Base-by-base conservation (phyloP, 2,329 filamentous ascomycete genomes). In the Pseudogymnoascus sp. region DNA sequence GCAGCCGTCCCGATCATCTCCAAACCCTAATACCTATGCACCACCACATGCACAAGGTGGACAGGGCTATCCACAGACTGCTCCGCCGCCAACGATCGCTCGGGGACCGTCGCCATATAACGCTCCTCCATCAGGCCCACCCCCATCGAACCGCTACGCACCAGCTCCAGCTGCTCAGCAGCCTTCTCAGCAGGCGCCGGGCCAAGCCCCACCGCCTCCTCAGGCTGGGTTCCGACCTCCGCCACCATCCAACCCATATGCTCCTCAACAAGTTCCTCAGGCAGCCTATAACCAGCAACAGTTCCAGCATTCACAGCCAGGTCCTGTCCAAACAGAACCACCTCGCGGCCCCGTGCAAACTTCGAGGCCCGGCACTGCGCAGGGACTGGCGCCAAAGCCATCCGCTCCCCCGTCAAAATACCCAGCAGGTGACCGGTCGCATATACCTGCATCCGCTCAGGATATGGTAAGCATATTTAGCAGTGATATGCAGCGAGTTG, bases 71-170 rank as follows among this genome's bases (percentile, higher is more conserved):
- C 61, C 61, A 53, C 68, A 75, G 41, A 71, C 75, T 2, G 64
- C 69, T 62, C 67, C 74, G 59, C 82, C 82, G 47, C 80, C 85
- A 41, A 82, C 84, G 18, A 81, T 90, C 59, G 82, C 86, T 20
- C 86, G 91, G 65, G 91, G 88, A 28, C 82, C 88, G 4, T 96
- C 92, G 25, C 92, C 92, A 5, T 97, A 96, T 74, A 91, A 92
- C 69, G 84, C 88, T 37, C 89, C 92, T 60, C 89, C 90, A 6
- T 77, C 86, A 30, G 81, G 79, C 15, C 78, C 84, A 4, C 86
- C 89, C n/a, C 83, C 87, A 5, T 82, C 85, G 8, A 90, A 85
- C 76, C 80, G 90, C 69, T 95, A 95, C 72, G 86, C 89, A 12
- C 88, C 89, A 11, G 78, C 82, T 59, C 84, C 87, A 47, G 76